Base-by-base conservation (phyloP, 2,329 filamentous ascomycete genomes). In the Bipolaris gigantea region DNA sequence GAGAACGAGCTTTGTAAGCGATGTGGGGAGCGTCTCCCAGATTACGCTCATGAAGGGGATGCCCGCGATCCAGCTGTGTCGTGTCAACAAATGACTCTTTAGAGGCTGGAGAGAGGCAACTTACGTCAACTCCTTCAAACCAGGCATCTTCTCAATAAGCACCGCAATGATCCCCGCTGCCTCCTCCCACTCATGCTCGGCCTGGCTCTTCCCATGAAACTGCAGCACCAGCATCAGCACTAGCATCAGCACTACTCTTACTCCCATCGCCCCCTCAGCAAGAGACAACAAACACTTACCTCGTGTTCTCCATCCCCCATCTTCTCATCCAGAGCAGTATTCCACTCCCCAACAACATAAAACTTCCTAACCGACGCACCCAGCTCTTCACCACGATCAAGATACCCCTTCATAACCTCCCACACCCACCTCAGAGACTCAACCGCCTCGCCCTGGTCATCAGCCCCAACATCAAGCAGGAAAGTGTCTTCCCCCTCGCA, bases 61-160 rank as follows among this genome's bases (percentile, higher is more conserved):
- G 0, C 50, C 59, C 2, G 64, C 63, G 15, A 65, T 59, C 71
- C 70, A 73, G 1, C 70, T 73, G n/a, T 5, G 4, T 16, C 10
- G 21, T 33, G 16, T 63, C 11, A 52, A 52, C n/a, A n/a, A 16
- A 11, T 27, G 10, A 10, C 15, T 25, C 4, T 3, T 19, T 5
- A 25, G 7, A 9, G 6, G 25, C 8, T 25, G 23, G 18, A 7
- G 11, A 9, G 6, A 8, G 6, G 33, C 1, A 9, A 65, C 67
- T 60, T 49, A 72, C 69, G 66, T 66, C 9, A 73, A 47, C 40
- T 72, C 68, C 25, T 61, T 58, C 10, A 73, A 53, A 13, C 48
- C 55, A 3, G 35, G 18, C 62, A 71, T 67, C 21, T 60, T 47
- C 15, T 50, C 33, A 6, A 71, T 59, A 3, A 72, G 48, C 35